Base-by-base conservation (phyloP, 1,139 yeast species). In the Lodderomyces beijingensis region DNA sequence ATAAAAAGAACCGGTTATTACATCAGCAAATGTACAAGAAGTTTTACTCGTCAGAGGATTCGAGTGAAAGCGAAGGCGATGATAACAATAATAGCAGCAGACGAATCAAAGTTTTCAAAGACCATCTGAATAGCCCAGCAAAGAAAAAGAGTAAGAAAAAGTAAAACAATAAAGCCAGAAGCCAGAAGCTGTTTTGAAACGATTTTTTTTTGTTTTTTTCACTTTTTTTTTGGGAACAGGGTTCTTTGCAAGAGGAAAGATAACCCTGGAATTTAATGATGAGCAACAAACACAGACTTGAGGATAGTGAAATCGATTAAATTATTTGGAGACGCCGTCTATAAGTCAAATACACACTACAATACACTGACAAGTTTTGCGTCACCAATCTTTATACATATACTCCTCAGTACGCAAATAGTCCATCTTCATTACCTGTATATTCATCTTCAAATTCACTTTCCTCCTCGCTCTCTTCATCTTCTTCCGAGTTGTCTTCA, bases 391-490 rank as follows among this genome's bases (percentile, higher is more conserved):
- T n/a, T n/a, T n/a, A n/a, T n/a, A n/a, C n/a, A n/a, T n/a, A n/a
- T n/a, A n/a, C n/a, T n/a, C 12, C 11, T 39, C 49, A 64, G 40
- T 65, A 61, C 9, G 59, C 70, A 49, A 65, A 65, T 38, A 65
- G 55, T 13, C 72, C 73, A 42, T 64, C 74, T 25, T 59, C 65
- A 37, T 74, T 77, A 41, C 69, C 76, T 22, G 65, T 77, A 38
- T 67, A 65, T 28, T 69, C 69, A 22, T 63, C 69, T 14, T 55
- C 61, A 36, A 51, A 59, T 4, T 57, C 67, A 15, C 37, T 35
- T 33, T 53, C 59, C 25, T 69, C 64, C 14, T 64, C 59, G 6
- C 54, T 62, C 30, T 52, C 57, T 20, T 50, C 49, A 18, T 53
- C 57, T 5, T 33, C 75, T 10, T 10, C 25, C 7, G 21, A 19